A percentile compares a stretch with the other conserved stretches of the same genome.
phyloP scores from a whole-genome alignment of 2,329 filamentous ascomycete genomes.

The Stenocarpella maydis region DNA sequence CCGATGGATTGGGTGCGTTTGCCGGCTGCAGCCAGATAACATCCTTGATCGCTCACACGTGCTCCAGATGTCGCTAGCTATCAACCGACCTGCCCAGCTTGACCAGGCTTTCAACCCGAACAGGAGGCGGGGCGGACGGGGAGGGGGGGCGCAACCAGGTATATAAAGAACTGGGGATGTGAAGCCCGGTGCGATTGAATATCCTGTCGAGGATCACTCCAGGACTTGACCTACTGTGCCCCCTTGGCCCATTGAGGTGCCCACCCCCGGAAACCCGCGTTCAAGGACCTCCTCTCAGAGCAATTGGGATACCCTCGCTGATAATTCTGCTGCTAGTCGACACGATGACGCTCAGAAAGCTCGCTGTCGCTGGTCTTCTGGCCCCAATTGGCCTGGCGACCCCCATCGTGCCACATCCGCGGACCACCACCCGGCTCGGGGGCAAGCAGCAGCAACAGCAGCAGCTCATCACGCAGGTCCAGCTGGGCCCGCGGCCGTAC shows the following conservation, averaged over 20 bases:
- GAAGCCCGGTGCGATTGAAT: background rate
- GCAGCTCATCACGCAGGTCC: constrained; percentile 55
- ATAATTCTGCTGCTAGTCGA: background rate
- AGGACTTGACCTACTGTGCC: background rate
- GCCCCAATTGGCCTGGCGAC: constrained; percentile 3
- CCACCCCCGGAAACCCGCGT: background rate
- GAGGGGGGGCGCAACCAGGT: background rate
- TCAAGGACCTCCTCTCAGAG: background rate
- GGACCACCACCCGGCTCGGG: background rate
- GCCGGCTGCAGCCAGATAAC: constrained; percentile 5
- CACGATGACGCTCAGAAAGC: constrained; percentile 4
- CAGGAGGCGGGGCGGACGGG: background rate
- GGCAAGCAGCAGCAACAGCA: constrained; percentile 37
- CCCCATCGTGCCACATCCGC: constrained; percentile 13
- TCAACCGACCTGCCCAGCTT: background rate
- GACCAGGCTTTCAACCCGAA: background rate
- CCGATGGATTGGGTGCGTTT: constrained; percentile 10
- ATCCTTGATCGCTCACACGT: constrained; percentile 11
- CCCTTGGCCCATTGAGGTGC: background rate
- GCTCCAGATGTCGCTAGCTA: constrained; percentile 25
- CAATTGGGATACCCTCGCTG: constrained; percentile 8
- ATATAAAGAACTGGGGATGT: background rate
- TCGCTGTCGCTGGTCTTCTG: constrained; percentile 10
- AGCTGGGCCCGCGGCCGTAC: constrained; percentile 70
- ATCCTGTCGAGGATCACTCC: background rate